Percentiles rank a stretch among this genome's conserved stretches.
phyloP scores from a whole-genome alignment of 2,329 filamentous ascomycete genomes.

The Fusarium sp. region DNA sequence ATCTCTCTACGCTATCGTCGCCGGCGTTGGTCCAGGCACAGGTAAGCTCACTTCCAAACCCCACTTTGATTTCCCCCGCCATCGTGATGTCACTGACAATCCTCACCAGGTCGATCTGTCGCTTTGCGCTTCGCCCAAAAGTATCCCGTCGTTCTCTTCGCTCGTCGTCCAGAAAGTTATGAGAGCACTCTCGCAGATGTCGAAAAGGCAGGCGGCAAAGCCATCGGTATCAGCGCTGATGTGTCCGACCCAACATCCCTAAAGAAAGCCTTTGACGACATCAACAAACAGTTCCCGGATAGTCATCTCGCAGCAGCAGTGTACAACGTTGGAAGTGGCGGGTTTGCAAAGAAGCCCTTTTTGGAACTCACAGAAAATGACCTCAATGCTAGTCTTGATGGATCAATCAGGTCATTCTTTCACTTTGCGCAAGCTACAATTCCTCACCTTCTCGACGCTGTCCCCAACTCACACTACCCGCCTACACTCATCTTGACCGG shows the following conservation, averaged over 20 bases:
- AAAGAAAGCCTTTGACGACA: constrained; percentile 69
- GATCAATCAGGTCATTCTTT: constrained; percentile 74
- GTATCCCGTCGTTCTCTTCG: constrained; percentile 82
- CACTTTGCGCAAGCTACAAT: constrained; percentile 79
- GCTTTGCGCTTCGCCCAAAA: constrained; percentile 70
- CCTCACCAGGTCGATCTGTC: constrained; percentile 56
- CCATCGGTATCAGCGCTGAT: constrained; percentile 74
- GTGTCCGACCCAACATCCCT: constrained; percentile 60
- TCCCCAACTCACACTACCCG: constrained; percentile 67
- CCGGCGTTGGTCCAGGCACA: constrained; percentile 79
- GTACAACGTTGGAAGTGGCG: constrained; percentile 72
- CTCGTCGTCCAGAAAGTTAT: constrained; percentile 75
- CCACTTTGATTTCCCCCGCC: constrained; percentile 3
- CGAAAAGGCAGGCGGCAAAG: constrained; percentile 73
- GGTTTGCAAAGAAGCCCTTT: constrained; percentile 67
- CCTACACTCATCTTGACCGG: constrained; percentile 88
- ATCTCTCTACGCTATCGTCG: constrained; percentile 73
- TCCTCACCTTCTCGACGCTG: constrained; percentile 75
- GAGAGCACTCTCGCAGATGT: constrained; percentile 76
- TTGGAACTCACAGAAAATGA: constrained; percentile 66
- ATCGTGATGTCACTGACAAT: not conserved
- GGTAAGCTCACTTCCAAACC: constrained; percentile 47
- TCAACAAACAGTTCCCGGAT: constrained; percentile 69
- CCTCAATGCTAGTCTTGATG: constrained; percentile 59
- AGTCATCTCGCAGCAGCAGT: constrained; percentile 72